Percentiles rank a stretch among this genome's conserved stretches.
Evolutionary conservation across 2,329 filamentous ascomycete species (phyloP).

Genomic region (Trichoderma sp.): DNA sequence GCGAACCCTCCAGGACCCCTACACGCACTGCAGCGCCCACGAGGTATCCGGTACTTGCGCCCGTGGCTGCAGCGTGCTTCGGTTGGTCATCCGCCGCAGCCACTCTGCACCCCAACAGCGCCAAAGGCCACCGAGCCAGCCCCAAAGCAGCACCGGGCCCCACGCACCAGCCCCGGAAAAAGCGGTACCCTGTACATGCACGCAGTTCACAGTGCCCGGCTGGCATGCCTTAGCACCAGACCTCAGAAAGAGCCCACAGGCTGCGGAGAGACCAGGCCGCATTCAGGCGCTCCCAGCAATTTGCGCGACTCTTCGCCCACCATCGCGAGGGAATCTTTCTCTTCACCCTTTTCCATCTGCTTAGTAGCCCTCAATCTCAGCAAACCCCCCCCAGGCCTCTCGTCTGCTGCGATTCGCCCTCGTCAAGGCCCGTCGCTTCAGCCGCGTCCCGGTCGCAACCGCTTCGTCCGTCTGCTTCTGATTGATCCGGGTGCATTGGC

Average conservation of each 20-base stretch:
- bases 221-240: constrained; percentile 12
- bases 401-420: not conserved
- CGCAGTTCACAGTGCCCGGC: not conserved
- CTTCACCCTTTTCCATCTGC: constrained; percentile 28
- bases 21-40: not conserved
- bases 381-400: constrained; percentile 3
- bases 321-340: constrained; percentile 27
- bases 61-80: not conserved
- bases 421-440: constrained; percentile 1
- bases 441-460: constrained; percentile 3
- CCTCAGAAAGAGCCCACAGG: not conserved
- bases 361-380: not conserved
- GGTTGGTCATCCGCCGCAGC: not conserved
- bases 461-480: constrained; percentile 8
- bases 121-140: not conserved
- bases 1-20: not conserved
- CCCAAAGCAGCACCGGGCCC: not conserved
- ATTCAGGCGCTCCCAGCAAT: constrained; percentile 24
- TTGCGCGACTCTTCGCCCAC: constrained; percentile 27
- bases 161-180: constrained; percentile 8
- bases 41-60: not conserved
- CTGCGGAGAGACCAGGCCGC: constrained; percentile 14
- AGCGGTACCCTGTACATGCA: constrained; percentile 18
- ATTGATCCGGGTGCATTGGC: constrained; percentile 15
- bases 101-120: not conserved